These are phyloP conservation scores for Ostreobium quekettii DNA, from an alignment of 139 green algal species.

Conservation along the genomic window DNA sequence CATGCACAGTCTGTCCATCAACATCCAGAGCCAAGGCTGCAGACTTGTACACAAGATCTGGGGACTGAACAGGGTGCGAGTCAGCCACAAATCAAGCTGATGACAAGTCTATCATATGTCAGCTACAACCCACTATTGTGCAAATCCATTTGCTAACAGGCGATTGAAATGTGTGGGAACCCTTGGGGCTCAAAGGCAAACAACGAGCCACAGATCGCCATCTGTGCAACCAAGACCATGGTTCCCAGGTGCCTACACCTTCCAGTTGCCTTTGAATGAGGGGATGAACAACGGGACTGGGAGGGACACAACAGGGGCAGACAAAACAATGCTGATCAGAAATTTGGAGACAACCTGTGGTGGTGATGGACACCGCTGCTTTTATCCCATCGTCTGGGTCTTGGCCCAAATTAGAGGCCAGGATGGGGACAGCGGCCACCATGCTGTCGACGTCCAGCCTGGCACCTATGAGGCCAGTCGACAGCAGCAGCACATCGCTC, in stretches of 20 bases:
- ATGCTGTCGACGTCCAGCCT: conserved; percentile 91
- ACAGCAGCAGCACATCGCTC: conserved; percentile 70
- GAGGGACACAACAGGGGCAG: neutral
- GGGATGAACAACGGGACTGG: too few species aligned
- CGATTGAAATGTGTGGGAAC: neutral
- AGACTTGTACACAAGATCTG: conserved; percentile 71
- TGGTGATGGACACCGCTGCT: conserved; percentile 83
- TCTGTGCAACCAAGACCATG: too few species aligned
- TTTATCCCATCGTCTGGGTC: conserved; percentile 53
- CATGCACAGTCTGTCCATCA: conserved; percentile 49
- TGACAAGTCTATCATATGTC: too few species aligned
- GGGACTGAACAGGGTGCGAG: too few species aligned
- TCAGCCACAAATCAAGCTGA: too few species aligned
- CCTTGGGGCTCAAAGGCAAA: neutral
- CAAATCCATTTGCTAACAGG: neutral
- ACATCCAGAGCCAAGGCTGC: conserved; percentile 68
- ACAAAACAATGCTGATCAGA: neutral
- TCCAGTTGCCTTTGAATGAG: too few species aligned
- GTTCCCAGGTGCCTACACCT: too few species aligned
- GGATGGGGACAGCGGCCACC: conserved; percentile 60
- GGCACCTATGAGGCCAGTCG: conserved; percentile 91
- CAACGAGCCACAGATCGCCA: too few species aligned
- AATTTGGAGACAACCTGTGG: conserved; percentile 45
- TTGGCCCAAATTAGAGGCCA: conserved; percentile 50
- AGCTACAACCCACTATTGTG: neutral